A percentile compares a stretch with the other conserved stretches of the same genome.
Evolutionary conservation across 371 early-diverging fungal genomes (phyloP).

Genomic region (Mucor plumbeus): DNA sequence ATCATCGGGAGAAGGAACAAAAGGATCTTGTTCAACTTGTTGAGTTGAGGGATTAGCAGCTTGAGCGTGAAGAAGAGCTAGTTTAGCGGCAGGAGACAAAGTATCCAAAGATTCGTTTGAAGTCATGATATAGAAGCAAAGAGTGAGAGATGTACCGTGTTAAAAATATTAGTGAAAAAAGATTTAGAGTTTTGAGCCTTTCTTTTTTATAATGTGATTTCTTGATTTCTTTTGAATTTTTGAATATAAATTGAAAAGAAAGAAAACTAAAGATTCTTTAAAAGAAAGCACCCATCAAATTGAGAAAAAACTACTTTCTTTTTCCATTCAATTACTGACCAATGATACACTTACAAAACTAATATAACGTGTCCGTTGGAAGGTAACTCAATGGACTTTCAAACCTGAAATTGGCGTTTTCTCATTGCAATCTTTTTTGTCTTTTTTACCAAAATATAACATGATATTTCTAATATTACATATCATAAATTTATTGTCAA

Average conservation of each 20-base stretch:
- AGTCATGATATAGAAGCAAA: conserved; percentile 19
- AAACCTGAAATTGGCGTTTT: not conserved
- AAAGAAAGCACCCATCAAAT: too few relatives aligned
- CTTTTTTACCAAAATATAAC: not conserved
- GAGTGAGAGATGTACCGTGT: conserved; percentile 25
- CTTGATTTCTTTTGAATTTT: conserved; percentile 3
- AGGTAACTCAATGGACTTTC: conserved; percentile 6
- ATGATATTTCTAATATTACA: not conserved
- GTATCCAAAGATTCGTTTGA: conserved; percentile 37
- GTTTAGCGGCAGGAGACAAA: conserved; percentile 53
- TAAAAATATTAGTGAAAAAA: not conserved
- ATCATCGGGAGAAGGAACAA: conserved; percentile 52
- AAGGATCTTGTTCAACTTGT: conserved; percentile 35
- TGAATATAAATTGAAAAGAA: not conserved
- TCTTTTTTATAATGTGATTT: not conserved
- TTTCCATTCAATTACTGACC: not conserved
- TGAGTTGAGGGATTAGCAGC: conserved; percentile 27
- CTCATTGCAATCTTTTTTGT: not conserved
- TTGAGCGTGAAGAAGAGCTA: conserved; percentile 54
- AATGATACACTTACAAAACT: conserved; percentile 7
- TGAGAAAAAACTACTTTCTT: not conserved
- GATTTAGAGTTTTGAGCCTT: not conserved
- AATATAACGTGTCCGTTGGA: conserved; percentile 8
- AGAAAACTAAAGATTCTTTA: too few relatives aligned
- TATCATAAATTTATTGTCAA: conserved; percentile 2